Base-by-base conservation (phyloP, 108 stramenopile genomes). In the Pinguiococcus pyrenoidosus region DNA sequence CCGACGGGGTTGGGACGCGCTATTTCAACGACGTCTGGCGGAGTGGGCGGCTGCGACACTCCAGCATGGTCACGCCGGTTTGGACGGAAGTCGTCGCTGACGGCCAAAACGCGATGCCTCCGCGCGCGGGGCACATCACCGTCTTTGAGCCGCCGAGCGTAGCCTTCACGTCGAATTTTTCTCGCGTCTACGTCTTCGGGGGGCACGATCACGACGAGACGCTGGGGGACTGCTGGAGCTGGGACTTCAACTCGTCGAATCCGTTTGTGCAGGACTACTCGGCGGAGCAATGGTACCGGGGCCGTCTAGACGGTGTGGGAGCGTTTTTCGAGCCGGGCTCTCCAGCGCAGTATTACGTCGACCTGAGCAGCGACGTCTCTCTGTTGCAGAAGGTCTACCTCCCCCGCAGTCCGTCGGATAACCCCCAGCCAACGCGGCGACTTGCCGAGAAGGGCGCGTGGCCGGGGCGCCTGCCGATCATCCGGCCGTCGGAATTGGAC, bases 21-120 rank as follows among this genome's bases (percentile, higher is more conserved):
- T 68, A 56, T 50, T 37, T 66, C 49, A 68, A 70, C 12, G 64
- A 65, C 29, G 42, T 65, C 6, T 65, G 64, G 64, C 27, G 48
- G 37, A 27, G 24, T 17, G 37, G 3, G 18, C 21, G 27, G 4
- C 25, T n/a, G 2, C 8, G 29, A 44, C 8, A 12, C 37, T 18
- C 29, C 56, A n/a, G 36, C 5, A 2, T 38, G 37, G 46, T 23
- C n/a, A n/a, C n/a, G n/a, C n/a, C n/a, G n/a, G n/a, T n/a, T n/a
- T n/a, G 35, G 32, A 46, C 28, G 22, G 30, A 29, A 17, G 13
- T 32, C 32, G 35, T 34, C 18, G 29, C 53, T 10, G 18, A 45
- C 25, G 25, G 6, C n/a, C n/a, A n/a, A n/a, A n/a, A n/a, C 9
- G 33, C 26, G 21, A 47, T 45, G 56, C 22, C 32, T n/a, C 46